phyloP scores from a whole-genome alignment of 2,329 filamentous ascomycete species.

The Paraphoma chrysanthemicola region DNA sequence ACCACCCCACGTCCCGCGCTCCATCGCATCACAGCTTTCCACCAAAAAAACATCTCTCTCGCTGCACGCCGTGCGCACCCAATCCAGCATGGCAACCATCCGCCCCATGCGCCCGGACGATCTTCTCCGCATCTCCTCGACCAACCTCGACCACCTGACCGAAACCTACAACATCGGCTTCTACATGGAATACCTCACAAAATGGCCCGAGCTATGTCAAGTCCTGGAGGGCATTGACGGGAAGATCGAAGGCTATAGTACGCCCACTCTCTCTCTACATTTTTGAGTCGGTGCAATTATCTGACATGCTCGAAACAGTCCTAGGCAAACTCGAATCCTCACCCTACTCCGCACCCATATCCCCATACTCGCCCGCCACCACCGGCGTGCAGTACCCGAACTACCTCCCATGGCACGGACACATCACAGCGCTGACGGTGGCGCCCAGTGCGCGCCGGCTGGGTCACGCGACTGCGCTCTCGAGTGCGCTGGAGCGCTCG shows the following conservation, averaged over 20 bases:
- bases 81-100: slow-evolving; percentile 75
- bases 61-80: not conserved
- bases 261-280: slow-evolving; percentile 35
- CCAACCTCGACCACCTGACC: slow-evolving; percentile 95
- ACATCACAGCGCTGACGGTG: slow-evolving; percentile 95
- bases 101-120: slow-evolving; percentile 74
- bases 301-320: slow-evolving; percentile 60
- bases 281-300: not conserved
- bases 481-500: slow-evolving; percentile 79
- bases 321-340: slow-evolving; percentile 94
- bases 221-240: slow-evolving; percentile 85
- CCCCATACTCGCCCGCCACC: slow-evolving; percentile 69
- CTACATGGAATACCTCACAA: slow-evolving; percentile 94
- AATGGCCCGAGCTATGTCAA: slow-evolving; percentile 94
- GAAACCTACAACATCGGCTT: slow-evolving; percentile 97
- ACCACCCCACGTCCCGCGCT: slow-evolving; percentile 1
- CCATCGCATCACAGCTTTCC: slow-evolving; percentile 2
- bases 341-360: slow-evolving; percentile 74
- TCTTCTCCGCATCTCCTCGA: slow-evolving; percentile 87
- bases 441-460: slow-evolving; percentile 84
- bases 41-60: not conserved
- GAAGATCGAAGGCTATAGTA: slow-evolving; percentile 95
- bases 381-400: slow-evolving; percentile 57
- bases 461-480: slow-evolving; percentile 85
- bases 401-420: slow-evolving; percentile 98